These are phyloP conservation scores for Asparagopsis taxiformis DNA, from an alignment of 31 red algal species.

Conservation along the genomic window DNA sequence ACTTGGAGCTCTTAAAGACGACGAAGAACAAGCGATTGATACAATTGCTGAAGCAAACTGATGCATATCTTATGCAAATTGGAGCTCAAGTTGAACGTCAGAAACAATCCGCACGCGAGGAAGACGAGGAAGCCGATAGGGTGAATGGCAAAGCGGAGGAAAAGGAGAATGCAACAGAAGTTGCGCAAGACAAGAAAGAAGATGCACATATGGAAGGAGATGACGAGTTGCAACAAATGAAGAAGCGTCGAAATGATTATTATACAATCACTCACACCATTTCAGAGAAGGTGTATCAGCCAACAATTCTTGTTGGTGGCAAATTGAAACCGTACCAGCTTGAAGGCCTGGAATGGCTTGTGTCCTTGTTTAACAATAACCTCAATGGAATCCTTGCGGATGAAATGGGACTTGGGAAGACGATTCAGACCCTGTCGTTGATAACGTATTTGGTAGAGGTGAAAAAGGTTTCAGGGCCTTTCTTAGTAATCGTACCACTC, in stretches of 20 bases:
- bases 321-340: constrained; percentile 87
- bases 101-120: constrained; percentile 73
- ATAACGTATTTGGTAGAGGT: constrained; percentile 64
- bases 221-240: constrained; percentile 35
- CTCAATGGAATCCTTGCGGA: constrained; percentile 97
- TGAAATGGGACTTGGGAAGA: constrained; percentile 99
- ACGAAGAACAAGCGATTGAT: constrained; percentile 92
- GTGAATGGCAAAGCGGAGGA: not conserved
- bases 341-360: constrained; percentile 91
- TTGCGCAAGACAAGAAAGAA: not conserved
- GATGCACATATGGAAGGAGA: constrained; percentile 15
- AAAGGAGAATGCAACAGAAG: not conserved
- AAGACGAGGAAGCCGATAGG: constrained; percentile 29
- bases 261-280: constrained; percentile 87
- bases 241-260: constrained; percentile 78
- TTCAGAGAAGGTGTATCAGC: constrained; percentile 73
- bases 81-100: constrained; percentile 89
- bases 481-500: constrained; percentile 90
- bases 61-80: constrained; percentile 87
- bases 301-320: constrained; percentile 69
- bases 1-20: constrained; percentile 79
- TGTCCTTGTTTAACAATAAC: constrained; percentile 81
- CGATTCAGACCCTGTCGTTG: constrained; percentile 89
- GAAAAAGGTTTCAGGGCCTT: constrained; percentile 71
- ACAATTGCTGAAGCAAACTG: constrained; percentile 89